These are phyloP conservation scores for Ceratonia siliqua DNA, from an alignment of 306 rosid species.

Conservation along the genomic window DNA sequence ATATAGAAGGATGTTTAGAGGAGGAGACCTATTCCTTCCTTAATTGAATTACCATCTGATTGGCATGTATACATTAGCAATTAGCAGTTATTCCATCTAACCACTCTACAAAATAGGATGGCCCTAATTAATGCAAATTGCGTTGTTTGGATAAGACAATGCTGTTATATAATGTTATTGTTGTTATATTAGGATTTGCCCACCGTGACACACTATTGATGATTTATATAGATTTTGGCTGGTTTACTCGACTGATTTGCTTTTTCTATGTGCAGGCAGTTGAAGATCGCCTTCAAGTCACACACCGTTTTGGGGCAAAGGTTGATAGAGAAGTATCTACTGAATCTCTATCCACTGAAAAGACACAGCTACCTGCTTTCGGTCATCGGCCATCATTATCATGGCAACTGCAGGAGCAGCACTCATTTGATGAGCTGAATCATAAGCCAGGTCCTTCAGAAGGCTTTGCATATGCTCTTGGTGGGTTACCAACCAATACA, in stretches of 20 bases:
- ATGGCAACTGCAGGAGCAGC: conserved; percentile 67
- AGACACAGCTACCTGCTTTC: conserved; percentile 58
- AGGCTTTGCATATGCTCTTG: conserved; percentile 49
- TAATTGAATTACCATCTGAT: neutral
- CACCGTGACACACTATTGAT: neutral
- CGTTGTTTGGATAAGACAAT: neutral
- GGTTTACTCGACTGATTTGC: neutral
- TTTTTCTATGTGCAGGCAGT: conserved; percentile 54
- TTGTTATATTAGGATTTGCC: neutral
- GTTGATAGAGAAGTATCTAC: conserved; percentile 49
- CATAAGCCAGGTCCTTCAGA: conserved; percentile 54
- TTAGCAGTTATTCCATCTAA: neutral
- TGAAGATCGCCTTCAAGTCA: conserved; percentile 52
- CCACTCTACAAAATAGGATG: neutral
- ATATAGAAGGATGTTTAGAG: neutral
- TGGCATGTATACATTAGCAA: neutral
- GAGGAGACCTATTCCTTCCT: neutral
- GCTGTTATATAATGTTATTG: neutral
- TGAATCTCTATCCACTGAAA: conserved; percentile 54
- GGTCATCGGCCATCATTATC: conserved; percentile 52
- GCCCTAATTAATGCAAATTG: neutral
- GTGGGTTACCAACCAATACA: conserved; percentile 44
- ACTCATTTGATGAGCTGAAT: conserved; percentile 49
- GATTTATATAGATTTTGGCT: neutral
- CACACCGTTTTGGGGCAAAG: conserved; percentile 42